Percentiles rank a stretch among this genome's conserved stretches.
phyloP scores from a whole-genome alignment of 2,329 filamentous ascomycete genomes.

The Pseudogymnoascus sp. region DNA sequence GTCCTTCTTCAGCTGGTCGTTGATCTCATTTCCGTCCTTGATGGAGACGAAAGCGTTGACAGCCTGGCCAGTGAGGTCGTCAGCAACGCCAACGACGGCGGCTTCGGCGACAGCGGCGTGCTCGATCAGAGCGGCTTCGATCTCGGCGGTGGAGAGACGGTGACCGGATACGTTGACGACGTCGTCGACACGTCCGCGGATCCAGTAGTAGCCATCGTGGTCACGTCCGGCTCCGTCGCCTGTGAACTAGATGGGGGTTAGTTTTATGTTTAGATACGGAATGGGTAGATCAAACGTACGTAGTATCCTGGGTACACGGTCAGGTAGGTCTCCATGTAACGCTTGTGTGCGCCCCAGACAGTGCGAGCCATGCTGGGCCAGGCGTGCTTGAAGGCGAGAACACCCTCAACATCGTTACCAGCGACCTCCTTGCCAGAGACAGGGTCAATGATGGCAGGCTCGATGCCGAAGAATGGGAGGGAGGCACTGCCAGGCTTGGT shows the following conservation, averaged over 20 bases:
- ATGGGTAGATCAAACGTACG: slow-evolving; percentile 46
- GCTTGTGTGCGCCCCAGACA: slow-evolving; percentile 94
- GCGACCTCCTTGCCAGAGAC: slow-evolving; percentile 87
- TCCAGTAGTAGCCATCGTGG: slow-evolving; percentile 99
- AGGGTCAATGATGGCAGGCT: slow-evolving; percentile 94
- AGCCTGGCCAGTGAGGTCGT: slow-evolving; percentile 93
- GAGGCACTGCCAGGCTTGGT: slow-evolving; percentile 96
- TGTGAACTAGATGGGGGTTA: slow-evolving; percentile 54
- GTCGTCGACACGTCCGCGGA: slow-evolving; percentile 94
- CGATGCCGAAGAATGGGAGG: slow-evolving; percentile 95
- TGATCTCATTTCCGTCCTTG: slow-evolving; percentile 72
- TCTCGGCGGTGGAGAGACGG: slow-evolving; percentile 92
- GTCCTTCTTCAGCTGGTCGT: slow-evolving; percentile 82
- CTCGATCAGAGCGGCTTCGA: slow-evolving; percentile 93
- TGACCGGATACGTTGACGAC: slow-evolving; percentile 98
- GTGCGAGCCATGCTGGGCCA: slow-evolving; percentile 99
- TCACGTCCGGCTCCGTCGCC: slow-evolving; percentile 93
- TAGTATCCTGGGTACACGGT: slow-evolving; percentile 98
- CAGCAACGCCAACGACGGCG: slow-evolving; percentile 84
- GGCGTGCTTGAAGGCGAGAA: slow-evolving; percentile 91
- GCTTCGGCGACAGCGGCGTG: slow-evolving; percentile 85
- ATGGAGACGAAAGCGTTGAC: slow-evolving; percentile 95
- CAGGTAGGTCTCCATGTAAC: slow-evolving; percentile 97
- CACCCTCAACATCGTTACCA: slow-evolving; percentile 95
- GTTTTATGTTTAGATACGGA: slow-evolving; percentile 3